Conservation (phyloP, 805 yeast species). For the Candida ascalaphidarum region DNA sequence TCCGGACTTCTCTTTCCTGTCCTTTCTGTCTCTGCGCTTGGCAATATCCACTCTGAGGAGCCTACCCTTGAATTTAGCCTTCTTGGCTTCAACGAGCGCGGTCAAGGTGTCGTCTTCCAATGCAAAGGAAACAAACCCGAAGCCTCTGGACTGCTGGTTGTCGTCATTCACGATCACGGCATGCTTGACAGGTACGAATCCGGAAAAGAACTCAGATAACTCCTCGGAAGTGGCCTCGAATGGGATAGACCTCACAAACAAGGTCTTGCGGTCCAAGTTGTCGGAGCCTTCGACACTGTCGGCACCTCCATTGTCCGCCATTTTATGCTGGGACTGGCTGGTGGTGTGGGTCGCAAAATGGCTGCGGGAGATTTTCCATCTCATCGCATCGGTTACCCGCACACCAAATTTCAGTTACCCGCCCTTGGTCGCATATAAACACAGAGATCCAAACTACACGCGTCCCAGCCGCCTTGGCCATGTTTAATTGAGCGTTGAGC, state of each 20-base stretch:
- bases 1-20: constrained; percentile 5
- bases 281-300: constrained; percentile 12
- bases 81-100: constrained; percentile 65
- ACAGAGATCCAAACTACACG: too few species aligned
- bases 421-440: constrained; percentile 1
- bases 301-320: constrained; percentile 1
- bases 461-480: too few species aligned
- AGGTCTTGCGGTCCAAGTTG: constrained; percentile 48
- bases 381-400: background rate
- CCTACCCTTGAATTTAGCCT: constrained; percentile 55
- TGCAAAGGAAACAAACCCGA: constrained; percentile 90
- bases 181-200: constrained; percentile 90
- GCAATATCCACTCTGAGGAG: constrained; percentile 78
- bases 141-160: constrained; percentile 77
- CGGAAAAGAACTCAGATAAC: constrained; percentile 77
- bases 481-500: constrained; percentile 1
- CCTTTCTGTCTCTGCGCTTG: constrained; percentile 78
- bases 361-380: background rate
- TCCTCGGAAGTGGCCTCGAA: constrained; percentile 72
- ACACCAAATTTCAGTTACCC: background rate
- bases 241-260: constrained; percentile 85
- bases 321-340: background rate
- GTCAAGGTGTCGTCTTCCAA: constrained; percentile 73
- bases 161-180: constrained; percentile 83
- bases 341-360: background rate